Conservation (phyloP, 2,329 filamentous ascomycete genomes). For the Tolypocladium endophyticum region DNA sequence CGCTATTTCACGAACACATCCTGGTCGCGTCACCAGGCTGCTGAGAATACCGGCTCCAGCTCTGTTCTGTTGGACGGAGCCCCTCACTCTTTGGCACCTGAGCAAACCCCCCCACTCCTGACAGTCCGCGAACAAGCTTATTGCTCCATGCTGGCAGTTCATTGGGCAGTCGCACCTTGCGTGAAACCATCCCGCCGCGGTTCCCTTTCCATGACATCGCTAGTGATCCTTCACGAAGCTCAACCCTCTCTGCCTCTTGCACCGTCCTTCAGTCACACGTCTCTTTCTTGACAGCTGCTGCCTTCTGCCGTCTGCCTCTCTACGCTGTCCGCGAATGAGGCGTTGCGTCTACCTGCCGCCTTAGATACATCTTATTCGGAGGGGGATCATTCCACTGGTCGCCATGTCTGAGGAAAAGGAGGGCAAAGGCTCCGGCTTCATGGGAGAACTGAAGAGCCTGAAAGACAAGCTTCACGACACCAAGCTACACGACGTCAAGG, state of each 20-base stretch:
- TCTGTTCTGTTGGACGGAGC: background rate
- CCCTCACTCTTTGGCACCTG: background rate
- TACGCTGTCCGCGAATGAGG: background rate
- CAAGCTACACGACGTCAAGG: conserved; percentile 46
- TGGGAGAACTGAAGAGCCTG: conserved; percentile 41
- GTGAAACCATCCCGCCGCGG: background rate
- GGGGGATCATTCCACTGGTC: background rate
- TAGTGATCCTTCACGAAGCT: background rate
- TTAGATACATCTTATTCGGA: background rate
- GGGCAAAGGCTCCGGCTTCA: conserved; percentile 16
- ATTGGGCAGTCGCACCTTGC: background rate
- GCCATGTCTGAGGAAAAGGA: conserved; percentile 16
- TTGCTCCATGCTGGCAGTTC: background rate
- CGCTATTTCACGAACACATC: background rate
- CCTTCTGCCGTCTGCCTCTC: background rate
- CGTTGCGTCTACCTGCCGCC: background rate
- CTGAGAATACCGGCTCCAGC: background rate
- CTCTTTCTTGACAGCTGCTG: background rate
- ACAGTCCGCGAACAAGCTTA: background rate
- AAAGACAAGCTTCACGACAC: conserved; percentile 46
- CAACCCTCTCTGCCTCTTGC: background rate
- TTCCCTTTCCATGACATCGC: background rate
- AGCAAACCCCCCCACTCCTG: background rate
- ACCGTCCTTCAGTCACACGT: background rate
- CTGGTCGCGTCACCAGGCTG: background rate